Base-by-base conservation (phyloP, 1,284 basidiomycete species). In the Pseudozyma sp. region DNA sequence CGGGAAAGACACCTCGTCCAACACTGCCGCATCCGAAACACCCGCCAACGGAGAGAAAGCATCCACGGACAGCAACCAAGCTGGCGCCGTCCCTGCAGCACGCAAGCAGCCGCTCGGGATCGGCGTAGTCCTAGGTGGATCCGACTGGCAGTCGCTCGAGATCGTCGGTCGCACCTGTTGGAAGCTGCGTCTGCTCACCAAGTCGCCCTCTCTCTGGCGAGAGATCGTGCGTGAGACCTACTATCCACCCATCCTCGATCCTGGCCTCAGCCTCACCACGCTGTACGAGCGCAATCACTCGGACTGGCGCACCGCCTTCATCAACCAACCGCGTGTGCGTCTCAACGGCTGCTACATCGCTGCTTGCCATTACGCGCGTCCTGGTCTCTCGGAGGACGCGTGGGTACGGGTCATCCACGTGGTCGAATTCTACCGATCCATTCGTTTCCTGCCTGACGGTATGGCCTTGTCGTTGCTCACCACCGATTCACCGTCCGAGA, bases 371-470 rank as follows among this genome's bases (percentile, higher is more conserved):
- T 84, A 83, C 50, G 79, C 77, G 6, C 75, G 81, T 10, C 77
- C 75, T 4, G 82, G 81, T 24, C 56, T 79, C 43, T 63, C 62
- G 5, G 79, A 78, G 31, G 81, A 84, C 34, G 74, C 76, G 4
- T 84, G 82, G 82, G 73, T 84, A 43, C 69, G 70, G 19, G 82
- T 83, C 24, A 61, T 83, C 35, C 82, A 83, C 66, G 68, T 78
- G 13, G 81, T 84, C 43, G 75, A 82, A 43, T 94, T 94, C 85
- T 92, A 93, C 78, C 90, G 93, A 43, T 86, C 85, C 78, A 91
- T 94, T 42, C 92, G 94, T 9, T 97, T 97, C 87, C 91, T 92
- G 68, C 90, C 93, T 0, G 90, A 94, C 76, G 94, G 94, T 2
- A 88, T 89, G 75, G 93, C 94, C 5, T 88, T 97, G 4, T 94